These are phyloP conservation scores for Eucalyptus marginata DNA, from an alignment of 345 rosid genomes.

Conservation along the genomic window DNA sequence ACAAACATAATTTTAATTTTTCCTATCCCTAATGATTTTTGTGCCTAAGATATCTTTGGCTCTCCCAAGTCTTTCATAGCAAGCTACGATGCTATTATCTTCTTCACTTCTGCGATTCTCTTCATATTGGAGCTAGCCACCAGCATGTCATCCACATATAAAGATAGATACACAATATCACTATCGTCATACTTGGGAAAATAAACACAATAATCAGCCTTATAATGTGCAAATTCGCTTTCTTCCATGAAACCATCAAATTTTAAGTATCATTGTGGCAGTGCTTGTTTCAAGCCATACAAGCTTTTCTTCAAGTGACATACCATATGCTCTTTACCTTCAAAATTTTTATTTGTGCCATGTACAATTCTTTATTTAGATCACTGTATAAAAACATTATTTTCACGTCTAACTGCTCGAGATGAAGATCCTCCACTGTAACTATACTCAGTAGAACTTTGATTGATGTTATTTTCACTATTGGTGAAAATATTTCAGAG, in stretches of 20 bases:
- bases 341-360: not conserved
- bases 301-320: not conserved
- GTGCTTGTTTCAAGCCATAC: not conserved
- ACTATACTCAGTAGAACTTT: accelerated
- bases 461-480: not conserved
- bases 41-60: not conserved
- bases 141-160: not conserved
- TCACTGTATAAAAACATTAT: not conserved
- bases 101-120: not conserved
- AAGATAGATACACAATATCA: not conserved
- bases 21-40: not conserved
- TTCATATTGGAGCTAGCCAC: not conserved
- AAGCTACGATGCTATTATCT: not conserved
- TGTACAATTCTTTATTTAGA: not conserved
- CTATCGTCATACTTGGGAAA: not conserved
- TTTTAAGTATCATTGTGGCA: not conserved
- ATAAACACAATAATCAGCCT: not conserved
- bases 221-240: not conserved
- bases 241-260: not conserved
- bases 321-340: not conserved
- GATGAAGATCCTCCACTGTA: not conserved
- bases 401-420: not conserved
- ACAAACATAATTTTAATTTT: not conserved
- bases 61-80: not conserved
- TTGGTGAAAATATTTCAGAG: accelerated